phyloP scores from a whole-genome alignment of 345 rosid species.

The Stellera chamaejasme region DNA sequence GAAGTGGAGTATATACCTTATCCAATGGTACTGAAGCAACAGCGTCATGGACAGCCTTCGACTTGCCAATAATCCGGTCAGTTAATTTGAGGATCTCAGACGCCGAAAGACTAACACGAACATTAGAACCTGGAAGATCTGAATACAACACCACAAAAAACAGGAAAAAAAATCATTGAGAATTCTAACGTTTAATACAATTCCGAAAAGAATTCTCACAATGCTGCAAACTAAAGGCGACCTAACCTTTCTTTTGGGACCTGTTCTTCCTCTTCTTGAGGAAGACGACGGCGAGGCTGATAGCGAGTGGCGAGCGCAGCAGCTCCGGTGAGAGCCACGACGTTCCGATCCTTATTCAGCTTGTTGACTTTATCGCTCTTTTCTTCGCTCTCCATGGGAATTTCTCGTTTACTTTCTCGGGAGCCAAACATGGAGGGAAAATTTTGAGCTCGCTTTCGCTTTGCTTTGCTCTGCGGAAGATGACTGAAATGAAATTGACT shows the following conservation, averaged over 20 bases:
- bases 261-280: constrained; percentile 40
- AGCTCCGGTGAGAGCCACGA: constrained; percentile 63
- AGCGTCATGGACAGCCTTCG: constrained; percentile 58
- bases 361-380: constrained; percentile 23
- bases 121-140: constrained; percentile 70
- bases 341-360: constrained; percentile 33
- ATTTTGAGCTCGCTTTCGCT: constrained; percentile 2
- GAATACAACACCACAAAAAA: constrained; percentile 10
- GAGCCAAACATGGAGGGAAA: constrained; percentile 33
- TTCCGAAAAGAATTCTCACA: background rate
- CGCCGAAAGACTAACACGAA: constrained; percentile 59
- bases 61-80: constrained; percentile 50
- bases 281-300: constrained; percentile 57
- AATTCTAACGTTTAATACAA: background rate
- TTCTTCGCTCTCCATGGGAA: constrained; percentile 29
- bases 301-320: constrained; percentile 68
- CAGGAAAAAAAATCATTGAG: background rate
- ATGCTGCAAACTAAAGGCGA: background rate
- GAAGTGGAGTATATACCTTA: constrained; percentile 34
- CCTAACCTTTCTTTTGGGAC: constrained; percentile 47
- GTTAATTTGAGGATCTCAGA: constrained; percentile 62
- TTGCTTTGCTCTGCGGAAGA: background rate
- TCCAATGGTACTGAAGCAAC: constrained; percentile 77
- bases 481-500: background rate
- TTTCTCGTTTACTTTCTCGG: background rate